Evolutionary conservation across 2,329 filamentous ascomycete species (phyloP).

Genomic region (Fusarium newnesense): DNA sequence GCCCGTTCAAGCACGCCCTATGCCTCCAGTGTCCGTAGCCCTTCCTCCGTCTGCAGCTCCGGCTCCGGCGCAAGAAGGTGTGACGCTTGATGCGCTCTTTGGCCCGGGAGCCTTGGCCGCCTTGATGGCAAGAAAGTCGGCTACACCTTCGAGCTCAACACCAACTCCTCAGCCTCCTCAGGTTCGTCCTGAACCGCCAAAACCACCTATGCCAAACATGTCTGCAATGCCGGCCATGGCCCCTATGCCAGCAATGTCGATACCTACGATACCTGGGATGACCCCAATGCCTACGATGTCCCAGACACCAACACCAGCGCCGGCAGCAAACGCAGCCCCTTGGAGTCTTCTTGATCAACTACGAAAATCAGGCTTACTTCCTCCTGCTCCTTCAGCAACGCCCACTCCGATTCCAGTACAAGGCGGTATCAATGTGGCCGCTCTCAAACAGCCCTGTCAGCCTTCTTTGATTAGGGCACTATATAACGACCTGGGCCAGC

Average conservation of each 20-base stretch:
- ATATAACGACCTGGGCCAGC: constrained; percentile 84
- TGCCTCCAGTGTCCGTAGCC: constrained; percentile 50
- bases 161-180: constrained; percentile 53
- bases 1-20: constrained; percentile 46
- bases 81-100: constrained; percentile 69
- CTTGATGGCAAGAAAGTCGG: constrained; percentile 65
- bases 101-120: constrained; percentile 69
- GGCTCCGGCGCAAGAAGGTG: constrained; percentile 46
- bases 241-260: constrained; percentile 53
- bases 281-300: constrained; percentile 56
- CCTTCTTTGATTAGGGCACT: constrained; percentile 78
- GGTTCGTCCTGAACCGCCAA: constrained; percentile 17
- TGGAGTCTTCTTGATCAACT: constrained; percentile 74
- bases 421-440: constrained; percentile 71
- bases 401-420: constrained; percentile 55
- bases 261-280: constrained; percentile 50
- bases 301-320: constrained; percentile 37
- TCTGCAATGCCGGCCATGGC: constrained; percentile 44
- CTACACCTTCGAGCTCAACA: constrained; percentile 59
- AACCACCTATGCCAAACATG: constrained; percentile 13
- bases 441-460: constrained; percentile 79
- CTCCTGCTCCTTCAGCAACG: constrained; percentile 55
- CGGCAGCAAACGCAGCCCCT: constrained; percentile 57
- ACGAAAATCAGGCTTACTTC: constrained; percentile 73
- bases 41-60: constrained; percentile 45